A percentile compares a stretch with the other conserved stretches of the same genome.
Conservation (phyloP, 2,329 filamentous ascomycete genomes). For the Domatiomyces catenatus region DNA sequence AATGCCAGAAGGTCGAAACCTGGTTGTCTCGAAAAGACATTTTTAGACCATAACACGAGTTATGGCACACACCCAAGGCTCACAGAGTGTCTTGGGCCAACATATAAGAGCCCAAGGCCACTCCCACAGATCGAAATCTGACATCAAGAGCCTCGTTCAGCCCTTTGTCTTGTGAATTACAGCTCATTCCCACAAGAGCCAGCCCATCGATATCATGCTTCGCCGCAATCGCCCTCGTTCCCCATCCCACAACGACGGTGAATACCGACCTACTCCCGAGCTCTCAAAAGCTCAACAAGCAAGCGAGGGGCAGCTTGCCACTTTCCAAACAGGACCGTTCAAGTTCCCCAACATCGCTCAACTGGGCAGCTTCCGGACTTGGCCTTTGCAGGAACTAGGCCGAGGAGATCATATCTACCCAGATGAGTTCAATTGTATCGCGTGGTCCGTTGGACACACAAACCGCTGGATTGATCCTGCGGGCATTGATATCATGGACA, state of each 20-base stretch:
- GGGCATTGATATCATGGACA: not conserved
- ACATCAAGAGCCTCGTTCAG: not conserved
- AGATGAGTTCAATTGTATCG: not conserved
- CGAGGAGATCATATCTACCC: not conserved
- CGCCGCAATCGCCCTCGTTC: not conserved
- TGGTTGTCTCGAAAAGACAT: not conserved
- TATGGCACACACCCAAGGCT: not conserved
- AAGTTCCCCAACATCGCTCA: not conserved
- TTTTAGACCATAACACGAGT: not conserved
- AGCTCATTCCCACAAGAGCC: not conserved
- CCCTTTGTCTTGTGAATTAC: not conserved
- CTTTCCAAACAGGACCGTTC: not conserved
- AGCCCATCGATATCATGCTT: too few relatives aligned
- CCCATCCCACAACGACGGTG: not conserved
- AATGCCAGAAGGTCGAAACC: not conserved
- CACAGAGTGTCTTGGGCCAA: not conserved
- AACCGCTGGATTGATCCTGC: not conserved
- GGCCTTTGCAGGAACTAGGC: not conserved
- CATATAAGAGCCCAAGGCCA: not conserved
- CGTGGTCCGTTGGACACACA: not conserved
- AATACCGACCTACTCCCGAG: not conserved
- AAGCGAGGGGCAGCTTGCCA: not conserved
- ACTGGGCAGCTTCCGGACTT: not conserved
- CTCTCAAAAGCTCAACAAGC: not conserved
- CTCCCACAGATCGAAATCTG: not conserved